Evolutionary conservation across 1,139 yeast species (phyloP), one percentile per base, ranked within the genome.

Genomic region (Nematodospora anomalae): DNA sequence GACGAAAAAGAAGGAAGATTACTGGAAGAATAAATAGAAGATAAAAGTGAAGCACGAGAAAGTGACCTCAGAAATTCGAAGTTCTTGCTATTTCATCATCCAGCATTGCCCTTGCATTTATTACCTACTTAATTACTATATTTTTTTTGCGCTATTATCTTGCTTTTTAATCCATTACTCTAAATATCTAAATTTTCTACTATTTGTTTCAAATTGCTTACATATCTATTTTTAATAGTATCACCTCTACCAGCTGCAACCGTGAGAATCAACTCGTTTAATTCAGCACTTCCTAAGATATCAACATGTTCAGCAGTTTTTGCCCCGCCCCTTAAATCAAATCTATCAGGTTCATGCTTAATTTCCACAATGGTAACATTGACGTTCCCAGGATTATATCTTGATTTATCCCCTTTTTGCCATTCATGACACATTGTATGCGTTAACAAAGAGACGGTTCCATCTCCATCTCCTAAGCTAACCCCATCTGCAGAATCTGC

Each of bases 251-350:
- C 98, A 31, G 88, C 73, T 3, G 90, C 97, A 15, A 92, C 90
- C 44, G 77, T 76, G 41, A 92, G 67, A 4, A 92, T 70, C 52
- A 90, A 66, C 54, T 92, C 97, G 57, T 92, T 92, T 56, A 92
- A 68, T 55, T 84, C 96, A 0, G 97, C 89, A 42, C 96, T 81
- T 1, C 98, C 98, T 33, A 92, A 69, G 39, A 92, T 89, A 58
- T 94, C 98, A 16, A 92, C 98, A 60, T 92, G 98, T 52, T 92
- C 98, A 0, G 98, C 97, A 1, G 97, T 92, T 55, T 86, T 86
- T 15, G 97, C 95, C 4, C 98, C 98, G 14, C 98, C 98, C 48
- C 98, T 76, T 34, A 92, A 84, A 63, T 94, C 98, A 55, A 84
- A 88, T 49, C 87, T 68, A 53, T 87, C 96, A 0, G 98, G 98